Base-by-base conservation (phyloP, 768 basidiomycete species). In the Coprinellus aureogranulatus region DNA sequence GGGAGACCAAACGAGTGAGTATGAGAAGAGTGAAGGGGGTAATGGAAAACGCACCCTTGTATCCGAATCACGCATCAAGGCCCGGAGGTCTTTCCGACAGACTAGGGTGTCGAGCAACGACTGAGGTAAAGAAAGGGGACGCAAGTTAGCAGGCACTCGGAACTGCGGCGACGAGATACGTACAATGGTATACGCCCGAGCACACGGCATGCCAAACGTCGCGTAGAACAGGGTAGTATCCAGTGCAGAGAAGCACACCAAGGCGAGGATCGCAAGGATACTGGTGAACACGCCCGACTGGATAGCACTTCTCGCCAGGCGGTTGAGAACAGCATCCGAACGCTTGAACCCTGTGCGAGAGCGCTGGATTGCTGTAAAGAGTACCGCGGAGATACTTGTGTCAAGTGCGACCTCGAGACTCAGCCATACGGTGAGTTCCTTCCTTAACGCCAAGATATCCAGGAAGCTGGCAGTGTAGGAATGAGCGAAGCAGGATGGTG, bases 261-360 rank as follows among this genome's bases (percentile, higher is more conserved):
- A 27, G 46, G 46, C 46, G 46, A 56, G 37, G 46, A 56, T 34
- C 16, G 46, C 42, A 3, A 56, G n/a, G 23, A 56, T 37, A 20
- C 42, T 47, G 4, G 55, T 26, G 26, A 49, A 40, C 25, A 48
- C 37, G 23, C 50, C 50, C 9, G 50, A 52, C 50, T 52, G 50
- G 6, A 52, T 37, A 4, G 50, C 50, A 39, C 50, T 52, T 37
- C 50, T 52, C 8, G 31, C 22, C 14, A 52, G 30, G 20, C 37
- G 46, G 6, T 47, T 56, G 3, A 47, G n/a, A 58, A 58, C 53
- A 55, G 61, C 49, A 54, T 54, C 49, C 23, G 53, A 25, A 48
- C 48, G 42, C 44, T 52, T 31, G 22, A 52, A 52, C 9, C 50
- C 50, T 11, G 50, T 52, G 20, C 50, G 50, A 9, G 50, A 34